Evolutionary conservation across 352 stramenopile species (phyloP).

Genomic region (Aphanomyces euteiches): DNA sequence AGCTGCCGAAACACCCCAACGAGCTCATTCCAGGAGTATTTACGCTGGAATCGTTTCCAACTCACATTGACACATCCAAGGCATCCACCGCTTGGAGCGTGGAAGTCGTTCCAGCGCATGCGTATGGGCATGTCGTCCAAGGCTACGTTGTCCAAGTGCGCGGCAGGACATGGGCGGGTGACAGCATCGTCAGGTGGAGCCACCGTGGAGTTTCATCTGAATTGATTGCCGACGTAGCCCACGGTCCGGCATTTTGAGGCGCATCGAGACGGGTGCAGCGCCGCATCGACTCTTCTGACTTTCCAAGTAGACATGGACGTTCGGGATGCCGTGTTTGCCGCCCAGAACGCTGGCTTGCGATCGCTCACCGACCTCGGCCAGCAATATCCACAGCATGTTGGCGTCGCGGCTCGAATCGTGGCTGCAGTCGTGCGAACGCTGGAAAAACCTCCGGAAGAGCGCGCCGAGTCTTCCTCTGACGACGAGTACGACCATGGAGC

Average conservation of each 20-base stretch:
- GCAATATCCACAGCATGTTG: constrained; percentile 13
- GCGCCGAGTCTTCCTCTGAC: constrained; percentile 7
- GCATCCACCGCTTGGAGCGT: too few species aligned
- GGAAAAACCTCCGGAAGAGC: background rate
- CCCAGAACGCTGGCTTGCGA: background rate
- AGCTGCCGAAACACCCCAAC: background rate
- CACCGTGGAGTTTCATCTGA: too few species aligned
- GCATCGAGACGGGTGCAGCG: too few species aligned
- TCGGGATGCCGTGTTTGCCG: constrained; percentile 23
- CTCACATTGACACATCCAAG: background rate
- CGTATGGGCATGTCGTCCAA: background rate
- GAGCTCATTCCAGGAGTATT: background rate
- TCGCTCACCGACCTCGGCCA: background rate
- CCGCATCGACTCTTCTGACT: background rate
- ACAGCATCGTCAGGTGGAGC: background rate
- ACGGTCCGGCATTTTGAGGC: too few species aligned
- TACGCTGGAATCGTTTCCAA: background rate
- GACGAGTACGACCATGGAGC: background rate
- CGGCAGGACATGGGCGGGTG: background rate
- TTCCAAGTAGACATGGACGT: constrained; percentile 9
- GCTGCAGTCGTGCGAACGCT: constrained; percentile 6
- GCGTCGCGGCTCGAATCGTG: background rate
- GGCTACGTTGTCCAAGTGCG: background rate
- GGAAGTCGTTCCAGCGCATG: background rate
- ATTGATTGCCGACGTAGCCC: too few species aligned